Conservation (phyloP, 805 yeast species). For the Kluyveromyces dobzhanskii region DNA sequence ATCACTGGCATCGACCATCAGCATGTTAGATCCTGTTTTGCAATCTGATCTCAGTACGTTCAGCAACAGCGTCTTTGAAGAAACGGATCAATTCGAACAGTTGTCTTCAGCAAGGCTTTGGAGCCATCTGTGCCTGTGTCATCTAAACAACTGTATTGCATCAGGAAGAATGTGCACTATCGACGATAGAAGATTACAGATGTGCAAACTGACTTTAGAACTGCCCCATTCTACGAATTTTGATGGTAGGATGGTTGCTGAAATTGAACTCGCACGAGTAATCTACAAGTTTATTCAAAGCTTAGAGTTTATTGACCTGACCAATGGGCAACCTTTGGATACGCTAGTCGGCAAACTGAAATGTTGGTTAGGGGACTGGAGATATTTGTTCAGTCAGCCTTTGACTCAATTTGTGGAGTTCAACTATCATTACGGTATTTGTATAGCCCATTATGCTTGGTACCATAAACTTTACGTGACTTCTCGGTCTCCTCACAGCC, state of each 20-base stretch:
- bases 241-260: conserved; percentile 78
- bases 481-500: background rate
- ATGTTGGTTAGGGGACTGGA: conserved; percentile 64
- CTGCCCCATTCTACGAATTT: conserved; percentile 59
- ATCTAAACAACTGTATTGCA: conserved; percentile 55
- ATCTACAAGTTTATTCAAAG: conserved; percentile 46
- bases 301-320: background rate
- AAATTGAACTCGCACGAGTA: conserved; percentile 47
- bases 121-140: conserved; percentile 64
- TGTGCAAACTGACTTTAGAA: conserved; percentile 50
- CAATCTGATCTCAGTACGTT: conserved; percentile 4
- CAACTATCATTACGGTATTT: conserved; percentile 53
- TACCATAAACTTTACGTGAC: conserved; percentile 8
- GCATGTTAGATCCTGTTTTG: background rate
- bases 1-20: background rate
- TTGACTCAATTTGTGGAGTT: conserved; percentile 67
- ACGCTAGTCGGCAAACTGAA: conserved; percentile 41
- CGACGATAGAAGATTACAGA: conserved; percentile 50
- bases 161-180: conserved; percentile 58
- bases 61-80: conserved; percentile 15
- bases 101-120: conserved; percentile 54
- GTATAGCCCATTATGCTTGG: conserved; percentile 37
- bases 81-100: conserved; percentile 40
- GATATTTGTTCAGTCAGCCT: conserved; percentile 57
- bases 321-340: conserved; percentile 19